Evolutionary conservation across 805 yeast species (phyloP), one percentile per base, ranked within the genome.

Genomic region (Tetrapisispora fleetii): DNA sequence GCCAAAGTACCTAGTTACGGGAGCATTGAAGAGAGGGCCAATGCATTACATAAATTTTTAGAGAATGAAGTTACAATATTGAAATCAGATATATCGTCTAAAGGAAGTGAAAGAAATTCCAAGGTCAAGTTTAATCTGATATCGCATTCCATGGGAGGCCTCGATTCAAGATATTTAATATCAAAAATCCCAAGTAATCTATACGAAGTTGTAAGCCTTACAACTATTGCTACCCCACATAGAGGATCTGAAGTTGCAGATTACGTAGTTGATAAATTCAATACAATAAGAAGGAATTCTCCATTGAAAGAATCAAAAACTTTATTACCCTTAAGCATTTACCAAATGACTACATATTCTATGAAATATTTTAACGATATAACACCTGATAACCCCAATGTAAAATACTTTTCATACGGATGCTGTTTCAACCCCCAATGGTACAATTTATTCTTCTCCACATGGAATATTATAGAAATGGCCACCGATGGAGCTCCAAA

Each of bases 61-160:
- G 60, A 58, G 40, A 52, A 48, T 7, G 64, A 62, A 37, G 59
- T 59, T 2, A 51, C 63, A 7, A 27, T 17, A 4, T 19, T 22
- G 6, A 10, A 22, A n/a, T 19, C 27, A 16, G 22, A 18, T 2
- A 33, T 21, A 14, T 57, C 65, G 49, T 49, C 49, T 10, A 45
- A 47, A 2, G 28, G 46, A 13, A 50, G 27, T 13, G 45, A 38
- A 18, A 38, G 50, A 16, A 50, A 43, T 16, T 32, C 40, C 6
- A 52, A 54, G 38, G 54, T 79, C 19, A 80, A 79, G 50, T 73
- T 89, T 16, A 90, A 90, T 58, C 62, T 89, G 40, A 72, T 89
- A 24, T 93, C 93, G 6, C 97, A 89, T 61, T 87, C 96, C 0
- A 88, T 89, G 96, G 97, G 97, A 5, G 97, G 97, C 0, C 67